These are phyloP conservation scores for Rhododendron ferrugineum DNA, from an alignment of 148 eudicot genomes.

Conservation along the genomic window DNA sequence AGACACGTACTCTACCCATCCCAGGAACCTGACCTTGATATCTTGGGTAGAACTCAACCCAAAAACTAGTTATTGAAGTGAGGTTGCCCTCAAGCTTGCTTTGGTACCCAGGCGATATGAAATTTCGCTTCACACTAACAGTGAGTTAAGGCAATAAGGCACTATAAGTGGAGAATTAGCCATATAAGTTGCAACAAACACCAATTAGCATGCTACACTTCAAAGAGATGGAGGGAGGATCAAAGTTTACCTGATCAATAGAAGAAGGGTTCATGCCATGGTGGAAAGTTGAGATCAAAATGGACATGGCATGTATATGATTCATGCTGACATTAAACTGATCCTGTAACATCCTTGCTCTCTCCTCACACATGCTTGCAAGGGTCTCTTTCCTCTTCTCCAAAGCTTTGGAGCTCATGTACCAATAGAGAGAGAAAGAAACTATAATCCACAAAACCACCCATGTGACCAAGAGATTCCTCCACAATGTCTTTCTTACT, in stretches of 20 bases:
- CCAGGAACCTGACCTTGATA: background rate
- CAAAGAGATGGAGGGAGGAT: background rate
- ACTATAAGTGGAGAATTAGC: background rate
- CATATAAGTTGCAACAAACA: background rate
- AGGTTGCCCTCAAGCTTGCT: background rate
- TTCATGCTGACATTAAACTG: conserved; percentile 99
- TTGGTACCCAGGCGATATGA: background rate
- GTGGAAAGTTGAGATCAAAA: conserved; percentile 80
- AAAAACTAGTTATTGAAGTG: background rate
- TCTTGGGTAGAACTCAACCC: background rate
- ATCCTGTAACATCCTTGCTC: conserved; percentile 97
- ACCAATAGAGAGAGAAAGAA: conserved; percentile 46
- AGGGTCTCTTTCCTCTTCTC: conserved; percentile 88
- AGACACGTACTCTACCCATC: background rate
- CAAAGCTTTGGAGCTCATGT: conserved; percentile 48
- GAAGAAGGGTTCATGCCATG: conserved; percentile 85
- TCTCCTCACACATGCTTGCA: conserved; percentile 96
- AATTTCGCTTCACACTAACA: background rate
- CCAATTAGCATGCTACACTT: background rate
- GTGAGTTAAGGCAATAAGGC: background rate
- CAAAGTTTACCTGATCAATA: conserved; percentile 74
- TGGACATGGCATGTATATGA: conserved; percentile 91
- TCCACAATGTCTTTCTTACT: conserved; percentile 58
- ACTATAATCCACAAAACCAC: conserved; percentile 41
- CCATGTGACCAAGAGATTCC: conserved; percentile 59